A percentile compares a stretch with the other conserved stretches of the same genome.
phyloP scores from a whole-genome alignment of 106 monocot genomes.

The Chionographis japonica region DNA sequence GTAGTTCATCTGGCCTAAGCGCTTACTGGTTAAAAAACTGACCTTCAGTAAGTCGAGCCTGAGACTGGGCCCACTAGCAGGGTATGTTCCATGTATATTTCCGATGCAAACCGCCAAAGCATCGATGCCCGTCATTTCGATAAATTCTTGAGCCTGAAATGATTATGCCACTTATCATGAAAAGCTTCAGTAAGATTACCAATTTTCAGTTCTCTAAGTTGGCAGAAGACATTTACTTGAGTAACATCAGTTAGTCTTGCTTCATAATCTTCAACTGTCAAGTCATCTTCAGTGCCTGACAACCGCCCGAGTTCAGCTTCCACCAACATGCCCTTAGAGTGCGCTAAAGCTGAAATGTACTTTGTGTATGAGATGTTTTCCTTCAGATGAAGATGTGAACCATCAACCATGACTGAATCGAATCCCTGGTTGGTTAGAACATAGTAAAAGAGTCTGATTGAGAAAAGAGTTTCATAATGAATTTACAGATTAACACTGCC shows the following conservation, averaged over 20 bases:
- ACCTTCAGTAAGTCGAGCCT: conserved; percentile 91
- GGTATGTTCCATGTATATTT: conserved; percentile 96
- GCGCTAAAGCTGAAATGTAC: conserved; percentile 58
- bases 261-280: conserved; percentile 93
- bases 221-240: conserved; percentile 42
- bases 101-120: conserved; percentile 95
- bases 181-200: neutral
- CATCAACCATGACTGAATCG: conserved; percentile 96
- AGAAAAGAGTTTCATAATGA: no score
- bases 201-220: neutral
- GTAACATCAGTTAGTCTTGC: conserved; percentile 72
- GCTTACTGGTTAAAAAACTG: conserved; percentile 6
- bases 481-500: neutral
- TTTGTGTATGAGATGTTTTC: conserved; percentile 78
- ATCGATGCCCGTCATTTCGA: conserved; percentile 78
- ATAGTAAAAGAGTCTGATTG: neutral
- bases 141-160: conserved; percentile 79
- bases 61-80: conserved; percentile 71
- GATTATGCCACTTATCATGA: neutral
- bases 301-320: conserved; percentile 97
- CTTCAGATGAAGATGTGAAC: conserved; percentile 63
- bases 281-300: conserved; percentile 90
- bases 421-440: conserved; percentile 56
- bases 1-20: no score
- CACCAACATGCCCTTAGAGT: conserved; percentile 57